Conservation (phyloP, 2,329 filamentous ascomycete species). For the Exophiala bonariae region DNA sequence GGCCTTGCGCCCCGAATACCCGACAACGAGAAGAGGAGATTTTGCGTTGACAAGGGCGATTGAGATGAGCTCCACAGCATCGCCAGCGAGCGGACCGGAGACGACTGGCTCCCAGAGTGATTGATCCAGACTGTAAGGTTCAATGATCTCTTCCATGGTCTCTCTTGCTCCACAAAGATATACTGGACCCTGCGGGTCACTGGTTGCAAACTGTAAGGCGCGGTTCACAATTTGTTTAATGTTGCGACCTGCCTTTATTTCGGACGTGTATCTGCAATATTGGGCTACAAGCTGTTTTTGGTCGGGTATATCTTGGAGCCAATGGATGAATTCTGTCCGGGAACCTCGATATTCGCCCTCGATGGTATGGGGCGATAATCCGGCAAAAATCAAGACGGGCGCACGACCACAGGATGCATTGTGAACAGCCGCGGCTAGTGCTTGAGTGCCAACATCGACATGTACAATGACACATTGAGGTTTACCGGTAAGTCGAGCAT, state of each 20-base stretch:
- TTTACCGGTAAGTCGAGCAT: slow-evolving; percentile 69
- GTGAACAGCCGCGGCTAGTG: slow-evolving; percentile 74
- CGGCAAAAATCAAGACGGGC: slow-evolving; percentile 76
- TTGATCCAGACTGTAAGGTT: slow-evolving; percentile 69
- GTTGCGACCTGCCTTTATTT: slow-evolving; percentile 81
- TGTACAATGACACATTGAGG: slow-evolving; percentile 78
- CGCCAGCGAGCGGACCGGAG: slow-evolving; percentile 60
- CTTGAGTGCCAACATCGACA: slow-evolving; percentile 80
- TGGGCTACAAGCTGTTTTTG: slow-evolving; percentile 78
- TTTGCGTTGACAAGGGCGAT: slow-evolving; percentile 47
- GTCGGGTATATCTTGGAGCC: slow-evolving; percentile 81
- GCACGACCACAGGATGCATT: slow-evolving; percentile 74
- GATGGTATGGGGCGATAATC: slow-evolving; percentile 72
- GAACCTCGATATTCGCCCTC: slow-evolving; percentile 75
- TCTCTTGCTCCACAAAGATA: slow-evolving; percentile 78
- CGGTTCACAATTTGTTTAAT: slow-evolving; percentile 88
- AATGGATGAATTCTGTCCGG: slow-evolving; percentile 80
- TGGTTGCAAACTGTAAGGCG: slow-evolving; percentile 77
- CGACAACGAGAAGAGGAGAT: slow-evolving; percentile 50
- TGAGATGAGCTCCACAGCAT: slow-evolving; percentile 46
- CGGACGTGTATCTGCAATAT: slow-evolving; percentile 80
- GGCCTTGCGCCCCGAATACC: slow-evolving; percentile 50
- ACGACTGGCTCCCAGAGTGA: slow-evolving; percentile 69
- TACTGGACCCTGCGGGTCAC: slow-evolving; percentile 74
- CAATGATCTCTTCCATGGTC: slow-evolving; percentile 81